Conservation (phyloP, 2,329 filamentous ascomycete genomes). For the Truncatella angustata region DNA sequence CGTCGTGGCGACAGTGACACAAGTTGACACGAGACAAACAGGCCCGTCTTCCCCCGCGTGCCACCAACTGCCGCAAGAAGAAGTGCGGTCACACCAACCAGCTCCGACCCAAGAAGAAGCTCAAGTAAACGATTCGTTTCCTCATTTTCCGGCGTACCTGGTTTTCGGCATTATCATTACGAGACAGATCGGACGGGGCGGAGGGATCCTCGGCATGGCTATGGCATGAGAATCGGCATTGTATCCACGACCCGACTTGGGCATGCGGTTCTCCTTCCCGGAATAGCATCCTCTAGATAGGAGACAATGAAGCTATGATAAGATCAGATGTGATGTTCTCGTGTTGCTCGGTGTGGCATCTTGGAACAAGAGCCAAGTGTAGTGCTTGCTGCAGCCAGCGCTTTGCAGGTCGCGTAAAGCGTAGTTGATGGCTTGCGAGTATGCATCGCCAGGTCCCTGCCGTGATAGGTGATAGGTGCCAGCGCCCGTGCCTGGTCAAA, state of each 20-base stretch:
- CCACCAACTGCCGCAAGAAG: conserved; percentile 99
- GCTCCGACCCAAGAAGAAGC: conserved; percentile 99
- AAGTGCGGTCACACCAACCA: conserved; percentile 99
- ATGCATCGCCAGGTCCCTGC: too few relatives aligned
- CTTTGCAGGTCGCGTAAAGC: too few relatives aligned
- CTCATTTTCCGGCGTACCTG: conserved; percentile 34
- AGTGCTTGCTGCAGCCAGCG: too few relatives aligned
- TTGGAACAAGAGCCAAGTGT: too few relatives aligned
- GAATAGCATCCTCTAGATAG: conserved; percentile 12
- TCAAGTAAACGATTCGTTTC: conserved; percentile 70
- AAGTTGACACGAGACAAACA: too few relatives aligned
- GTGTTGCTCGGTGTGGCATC: too few relatives aligned
- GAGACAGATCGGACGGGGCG: conserved; percentile 19
- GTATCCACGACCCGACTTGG: conserved; percentile 30
- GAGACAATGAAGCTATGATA: conserved; percentile 15
- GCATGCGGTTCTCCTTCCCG: conserved; percentile 36
- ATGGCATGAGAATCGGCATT: conserved; percentile 1
- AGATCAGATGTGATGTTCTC: neutral
- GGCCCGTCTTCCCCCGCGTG: conserved; percentile 90
- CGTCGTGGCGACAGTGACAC: too few relatives aligned
- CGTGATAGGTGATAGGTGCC: too few relatives aligned
- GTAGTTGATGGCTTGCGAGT: too few relatives aligned
- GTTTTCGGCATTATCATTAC: conserved; percentile 31
- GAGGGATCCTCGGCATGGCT: too few relatives aligned
- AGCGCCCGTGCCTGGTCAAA: too few relatives aligned